Evolutionary conservation across 306 rosid species (phyloP).

Genomic region (Comarum palustre): DNA sequence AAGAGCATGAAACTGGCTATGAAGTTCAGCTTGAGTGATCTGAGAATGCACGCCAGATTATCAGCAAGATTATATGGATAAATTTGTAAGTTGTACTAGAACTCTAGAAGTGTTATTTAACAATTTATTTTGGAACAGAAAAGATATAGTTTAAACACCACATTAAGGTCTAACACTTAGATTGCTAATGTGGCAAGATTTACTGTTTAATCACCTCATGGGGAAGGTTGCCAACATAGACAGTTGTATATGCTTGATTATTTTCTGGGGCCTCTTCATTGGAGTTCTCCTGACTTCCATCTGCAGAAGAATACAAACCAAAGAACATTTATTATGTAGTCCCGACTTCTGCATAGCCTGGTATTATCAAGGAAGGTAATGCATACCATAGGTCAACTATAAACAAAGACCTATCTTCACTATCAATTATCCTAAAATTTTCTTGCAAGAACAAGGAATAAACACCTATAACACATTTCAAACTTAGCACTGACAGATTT

Average conservation of each 20-base stretch:
- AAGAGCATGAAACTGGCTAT: constrained; percentile 69
- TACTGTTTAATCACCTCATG: constrained; percentile 51
- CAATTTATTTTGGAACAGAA: neutral
- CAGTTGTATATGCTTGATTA: constrained; percentile 74
- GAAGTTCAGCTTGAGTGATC: constrained; percentile 79
- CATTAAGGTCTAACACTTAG: neutral
- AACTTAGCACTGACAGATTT: neutral
- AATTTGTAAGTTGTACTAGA: neutral
- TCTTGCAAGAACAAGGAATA: neutral
- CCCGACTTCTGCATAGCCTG: too few relatives aligned
- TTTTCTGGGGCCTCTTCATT: constrained; percentile 66
- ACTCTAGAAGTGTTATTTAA: neutral
- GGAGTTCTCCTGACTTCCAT: constrained; percentile 54
- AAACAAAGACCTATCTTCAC: neutral
- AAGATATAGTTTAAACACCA: neutral
- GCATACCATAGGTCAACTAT: neutral
- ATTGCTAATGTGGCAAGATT: constrained; percentile 6
- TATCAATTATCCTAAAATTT: neutral
- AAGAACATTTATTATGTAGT: neutral
- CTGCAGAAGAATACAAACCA: constrained; percentile 36
- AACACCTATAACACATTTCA: neutral
- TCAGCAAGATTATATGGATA: neutral
- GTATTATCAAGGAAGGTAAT: neutral
- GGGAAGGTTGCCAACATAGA: constrained; percentile 86
- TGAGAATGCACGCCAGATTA: constrained; percentile 28